phyloP scores from a whole-genome alignment of 2,329 filamentous ascomycete genomes.

The Incumbomyces delicatus region DNA sequence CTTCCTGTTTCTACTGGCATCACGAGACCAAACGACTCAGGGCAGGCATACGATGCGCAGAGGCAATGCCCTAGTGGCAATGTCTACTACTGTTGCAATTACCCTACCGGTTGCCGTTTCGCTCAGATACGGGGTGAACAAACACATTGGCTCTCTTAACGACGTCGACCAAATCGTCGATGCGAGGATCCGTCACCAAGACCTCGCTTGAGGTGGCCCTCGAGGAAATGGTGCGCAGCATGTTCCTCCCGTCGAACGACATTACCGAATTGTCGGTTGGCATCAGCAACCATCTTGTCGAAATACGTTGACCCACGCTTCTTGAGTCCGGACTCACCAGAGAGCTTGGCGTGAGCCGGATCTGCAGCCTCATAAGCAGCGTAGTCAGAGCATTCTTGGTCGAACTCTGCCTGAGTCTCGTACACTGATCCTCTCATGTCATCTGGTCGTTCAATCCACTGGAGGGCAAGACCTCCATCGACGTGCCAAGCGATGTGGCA shows the following conservation, averaged over 20 bases:
- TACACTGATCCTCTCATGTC: constrained; percentile 10
- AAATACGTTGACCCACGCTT: constrained; percentile 8
- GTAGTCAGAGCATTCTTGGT: constrained; percentile 3
- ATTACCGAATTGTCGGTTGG: not conserved
- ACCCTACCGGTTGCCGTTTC: too few species aligned
- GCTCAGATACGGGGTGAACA: not conserved
- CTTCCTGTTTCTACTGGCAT: too few species aligned
- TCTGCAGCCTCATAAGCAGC: not conserved
- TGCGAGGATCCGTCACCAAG: constrained; percentile 9
- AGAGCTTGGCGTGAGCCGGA: not conserved
- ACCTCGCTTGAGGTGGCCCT: constrained; percentile 10
- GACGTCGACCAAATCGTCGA: constrained; percentile 4
- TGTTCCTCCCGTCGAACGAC: constrained; percentile 9
- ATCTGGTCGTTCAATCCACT: constrained; percentile 23
- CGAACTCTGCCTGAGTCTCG: constrained; percentile 5
- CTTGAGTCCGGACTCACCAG: constrained; percentile 13
- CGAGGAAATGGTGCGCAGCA: constrained; percentile 4
- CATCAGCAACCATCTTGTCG: constrained; percentile 7
- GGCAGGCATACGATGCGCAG: too few species aligned
- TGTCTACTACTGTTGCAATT: too few species aligned
- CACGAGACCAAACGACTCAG: too few species aligned
- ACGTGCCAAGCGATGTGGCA: constrained; percentile 77
- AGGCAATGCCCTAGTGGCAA: too few species aligned
- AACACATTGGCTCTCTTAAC: not conserved
- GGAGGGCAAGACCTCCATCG: constrained; percentile 51